These are phyloP conservation scores for Boletus rex-veris DNA, from an alignment of 768 basidiomycete species.

Conservation along the genomic window DNA sequence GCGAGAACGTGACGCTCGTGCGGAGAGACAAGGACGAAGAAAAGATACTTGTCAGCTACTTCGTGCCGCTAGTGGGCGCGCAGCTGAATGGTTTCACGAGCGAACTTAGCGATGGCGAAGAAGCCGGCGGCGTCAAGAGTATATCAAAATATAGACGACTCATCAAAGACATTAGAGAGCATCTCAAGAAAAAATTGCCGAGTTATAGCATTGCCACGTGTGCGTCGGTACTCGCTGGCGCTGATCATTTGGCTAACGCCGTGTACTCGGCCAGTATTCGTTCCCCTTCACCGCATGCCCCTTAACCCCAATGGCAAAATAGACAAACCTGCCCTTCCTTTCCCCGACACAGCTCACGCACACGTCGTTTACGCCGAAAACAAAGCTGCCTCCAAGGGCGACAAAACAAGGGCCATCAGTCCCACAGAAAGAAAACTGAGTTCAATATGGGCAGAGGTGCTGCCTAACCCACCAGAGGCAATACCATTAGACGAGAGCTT, in stretches of 20 bases:
- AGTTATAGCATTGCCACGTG: slow-evolving; percentile 90
- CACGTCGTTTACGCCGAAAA: slow-evolving; percentile 42
- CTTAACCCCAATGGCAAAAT: slow-evolving; percentile 99
- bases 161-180: slow-evolving; percentile 91
- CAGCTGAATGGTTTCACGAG: slow-evolving; percentile 67
- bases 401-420: slow-evolving; percentile 41
- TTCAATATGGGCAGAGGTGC: slow-evolving; percentile 77
- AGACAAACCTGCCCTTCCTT: slow-evolving; percentile 96
- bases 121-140: slow-evolving; percentile 64
- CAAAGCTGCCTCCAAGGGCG: slow-evolving; percentile 23
- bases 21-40: slow-evolving; percentile 98
- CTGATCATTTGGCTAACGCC: slow-evolving; percentile 1
- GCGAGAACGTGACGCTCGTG: slow-evolving; percentile 98
- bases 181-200: slow-evolving; percentile 95
- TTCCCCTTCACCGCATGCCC: slow-evolving; percentile 93
- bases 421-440: slow-evolving; percentile 80
- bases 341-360: slow-evolving; percentile 89
- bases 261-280: slow-evolving; percentile 61
- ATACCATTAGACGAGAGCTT: slow-evolving; percentile 92
- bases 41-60: slow-evolving; percentile 96
- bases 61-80: slow-evolving; percentile 80
- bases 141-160: slow-evolving; percentile 80
- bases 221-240: slow-evolving; percentile 39
- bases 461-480: slow-evolving; percentile 73
- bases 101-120: slow-evolving; percentile 49